Base-by-base conservation (phyloP, 1,139 yeast species). In the Geotrichum europaeum region DNA sequence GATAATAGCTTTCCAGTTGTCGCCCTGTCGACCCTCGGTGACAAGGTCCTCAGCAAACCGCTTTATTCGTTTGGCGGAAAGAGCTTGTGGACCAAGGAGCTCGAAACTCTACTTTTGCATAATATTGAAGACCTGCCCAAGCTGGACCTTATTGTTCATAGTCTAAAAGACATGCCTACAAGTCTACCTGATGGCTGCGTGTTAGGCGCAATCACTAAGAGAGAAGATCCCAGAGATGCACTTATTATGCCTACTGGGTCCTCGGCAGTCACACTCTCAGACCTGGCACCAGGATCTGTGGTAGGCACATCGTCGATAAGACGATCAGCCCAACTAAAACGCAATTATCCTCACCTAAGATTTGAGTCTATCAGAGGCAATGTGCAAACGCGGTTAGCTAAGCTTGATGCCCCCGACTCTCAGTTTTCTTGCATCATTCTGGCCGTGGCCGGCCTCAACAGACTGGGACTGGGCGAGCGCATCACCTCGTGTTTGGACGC, bases 261-360 rank as follows among this genome's bases (percentile, higher is more conserved):
- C 2, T 76, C 83, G 9, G 87, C 86, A 75, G 84, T 79, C 65
- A 68, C 78, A 4, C 78, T 94, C 58, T 78, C 75, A 1, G 97
- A 92, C n/a, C 80, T 94, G 65, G 98, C 98, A 0, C 82, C 74
- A 3, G 96, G 96, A 2, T 79, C 95, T 10, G 81, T 90, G 47
- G 96, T 94, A 22, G 99, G 99, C 43, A 94, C 99, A 1, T 89
- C 97, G 2, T 89, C 97, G 1, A 87, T 94, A 55, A 84, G 99
- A 73, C 83, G 99, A 69, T 87, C 96, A 49, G 96, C 98, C 3
- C 96, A 77, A 75, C 75, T 79, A 73, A 82, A 75, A 77, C 84
- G 81, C 72, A 78, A 73, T 65, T 85, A 75, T 70, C 92, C 86
- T 34, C 72, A 79, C 54, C 76, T 87, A 59, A 70, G 71, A 51